Evolutionary conservation across 257 asterid species (phyloP).

Genomic region (Leonotis leonurus): DNA sequence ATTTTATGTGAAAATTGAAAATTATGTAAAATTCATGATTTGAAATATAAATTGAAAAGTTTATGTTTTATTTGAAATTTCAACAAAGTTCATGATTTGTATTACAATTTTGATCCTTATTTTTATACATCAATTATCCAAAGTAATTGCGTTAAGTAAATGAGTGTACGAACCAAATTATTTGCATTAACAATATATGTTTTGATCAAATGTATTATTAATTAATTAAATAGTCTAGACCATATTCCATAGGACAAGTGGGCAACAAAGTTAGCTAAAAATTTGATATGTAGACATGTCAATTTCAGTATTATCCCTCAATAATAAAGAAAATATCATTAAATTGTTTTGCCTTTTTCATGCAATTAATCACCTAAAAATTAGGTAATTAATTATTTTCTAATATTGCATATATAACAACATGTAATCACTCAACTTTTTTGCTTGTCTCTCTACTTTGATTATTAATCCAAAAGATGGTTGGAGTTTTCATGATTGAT

Average conservation of each 20-base stretch:
- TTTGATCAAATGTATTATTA: background rate
- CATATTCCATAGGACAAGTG: background rate
- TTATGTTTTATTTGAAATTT: no score
- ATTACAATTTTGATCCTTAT: no score
- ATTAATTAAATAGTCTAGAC: background rate
- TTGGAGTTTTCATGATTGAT: background rate
- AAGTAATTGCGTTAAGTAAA: background rate
- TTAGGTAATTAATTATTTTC: slow-evolving; percentile 4
- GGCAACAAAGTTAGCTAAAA: background rate
- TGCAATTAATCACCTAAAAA: slow-evolving; percentile 5
- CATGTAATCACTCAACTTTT: background rate
- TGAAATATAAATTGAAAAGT: no score
- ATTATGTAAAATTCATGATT: no score
- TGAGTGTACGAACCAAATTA: background rate
- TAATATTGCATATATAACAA: background rate
- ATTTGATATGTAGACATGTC: background rate
- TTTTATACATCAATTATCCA: background rate
- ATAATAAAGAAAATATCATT: slow-evolving; percentile 16
- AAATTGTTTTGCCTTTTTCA: slow-evolving; percentile 8
- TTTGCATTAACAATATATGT: background rate
- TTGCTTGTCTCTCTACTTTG: background rate
- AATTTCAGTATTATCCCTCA: slow-evolving; percentile 7
- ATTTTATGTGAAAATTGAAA: no score
- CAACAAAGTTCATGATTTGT: no score
- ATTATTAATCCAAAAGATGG: background rate